These are phyloP conservation scores for Sordariomycetes sp. DNA, from an alignment of 2,329 filamentous ascomycete genomes.

Conservation along the genomic window DNA sequence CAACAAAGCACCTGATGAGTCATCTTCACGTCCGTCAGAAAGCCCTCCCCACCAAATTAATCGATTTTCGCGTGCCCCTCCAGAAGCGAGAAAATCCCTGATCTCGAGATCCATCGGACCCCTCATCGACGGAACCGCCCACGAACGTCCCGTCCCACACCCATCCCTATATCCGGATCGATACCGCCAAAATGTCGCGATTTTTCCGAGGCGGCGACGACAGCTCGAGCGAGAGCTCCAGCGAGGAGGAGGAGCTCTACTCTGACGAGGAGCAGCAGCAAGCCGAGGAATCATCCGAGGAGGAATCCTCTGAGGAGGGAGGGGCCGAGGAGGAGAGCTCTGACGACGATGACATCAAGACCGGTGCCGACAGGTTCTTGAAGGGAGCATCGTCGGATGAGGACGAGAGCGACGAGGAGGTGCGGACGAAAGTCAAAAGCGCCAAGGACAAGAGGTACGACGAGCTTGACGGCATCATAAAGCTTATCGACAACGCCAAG, in stretches of 20 bases:
- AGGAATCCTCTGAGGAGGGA: slow-evolving; percentile 40
- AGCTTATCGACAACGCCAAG: slow-evolving; percentile 87
- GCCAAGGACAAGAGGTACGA: slow-evolving; percentile 96
- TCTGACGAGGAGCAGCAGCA: slow-evolving; percentile 47
- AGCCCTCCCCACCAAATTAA: slow-evolving; percentile 6
- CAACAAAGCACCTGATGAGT: not conserved
- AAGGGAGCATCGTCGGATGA: slow-evolving; percentile 58
- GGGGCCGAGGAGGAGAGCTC: slow-evolving; percentile 38
- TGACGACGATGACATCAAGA: slow-evolving; percentile 33
- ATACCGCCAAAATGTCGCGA: slow-evolving; percentile 50
- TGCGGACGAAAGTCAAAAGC: slow-evolving; percentile 81
- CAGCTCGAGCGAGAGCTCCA: slow-evolving; percentile 92
- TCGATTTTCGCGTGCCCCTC: slow-evolving; percentile 5
- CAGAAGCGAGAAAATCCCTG: slow-evolving; percentile 1
- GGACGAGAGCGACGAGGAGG: slow-evolving; percentile 80
- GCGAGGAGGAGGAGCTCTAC: slow-evolving; percentile 61
- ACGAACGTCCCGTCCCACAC: not conserved
- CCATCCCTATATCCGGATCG: not conserved
- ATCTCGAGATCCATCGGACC: not conserved
- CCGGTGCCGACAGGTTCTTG: slow-evolving; percentile 77
- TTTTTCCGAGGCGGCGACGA: slow-evolving; percentile 91
- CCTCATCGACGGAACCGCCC: not conserved
- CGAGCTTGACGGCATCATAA: slow-evolving; percentile 83
- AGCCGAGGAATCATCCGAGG: slow-evolving; percentile 35
- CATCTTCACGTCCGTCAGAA: not conserved